Evolutionary conservation across 805 yeast genomes (phyloP).

Genomic region (Candida patagonica): DNA sequence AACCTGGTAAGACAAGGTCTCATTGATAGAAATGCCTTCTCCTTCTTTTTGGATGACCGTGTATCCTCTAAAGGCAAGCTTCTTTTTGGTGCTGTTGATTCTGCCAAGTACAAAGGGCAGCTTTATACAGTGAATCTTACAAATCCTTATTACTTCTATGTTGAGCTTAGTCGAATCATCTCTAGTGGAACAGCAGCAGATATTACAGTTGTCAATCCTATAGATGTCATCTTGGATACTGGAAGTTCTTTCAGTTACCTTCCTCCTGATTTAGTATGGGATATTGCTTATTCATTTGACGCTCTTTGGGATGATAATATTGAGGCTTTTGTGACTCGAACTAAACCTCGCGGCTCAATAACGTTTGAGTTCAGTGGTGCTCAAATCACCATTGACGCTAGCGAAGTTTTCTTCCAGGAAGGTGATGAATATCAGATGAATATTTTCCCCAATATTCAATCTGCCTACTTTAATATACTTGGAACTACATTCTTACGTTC

Average conservation of each 20-base stretch:
- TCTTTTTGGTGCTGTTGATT: constrained; percentile 67
- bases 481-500: constrained; percentile 60
- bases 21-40: constrained; percentile 48
- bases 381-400: constrained; percentile 15
- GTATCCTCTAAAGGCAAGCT: constrained; percentile 38
- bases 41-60: constrained; percentile 46
- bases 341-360: too few species aligned
- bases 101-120: constrained; percentile 33
- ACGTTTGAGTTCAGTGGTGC: constrained; percentile 24
- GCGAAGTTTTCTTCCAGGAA: background rate
- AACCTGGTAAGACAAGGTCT: constrained; percentile 48
- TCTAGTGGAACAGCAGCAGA: constrained; percentile 1
- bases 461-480: constrained; percentile 28
- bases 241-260: constrained; percentile 47
- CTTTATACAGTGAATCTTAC: constrained; percentile 14
- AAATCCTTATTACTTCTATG: constrained; percentile 12
- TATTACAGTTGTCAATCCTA: constrained; percentile 10
- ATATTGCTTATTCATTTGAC: too few species aligned
- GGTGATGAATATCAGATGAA: too few species aligned
- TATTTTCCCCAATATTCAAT: too few species aligned
- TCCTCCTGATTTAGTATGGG: constrained; percentile 35
- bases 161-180: constrained; percentile 13
- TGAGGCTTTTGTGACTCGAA: too few species aligned
- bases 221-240: constrained; percentile 47
- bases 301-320: too few species aligned